Evolutionary conservation across 1,139 yeast species (phyloP), one percentile per base, ranked within the genome.

Genomic region (Pichia sp.): DNA sequence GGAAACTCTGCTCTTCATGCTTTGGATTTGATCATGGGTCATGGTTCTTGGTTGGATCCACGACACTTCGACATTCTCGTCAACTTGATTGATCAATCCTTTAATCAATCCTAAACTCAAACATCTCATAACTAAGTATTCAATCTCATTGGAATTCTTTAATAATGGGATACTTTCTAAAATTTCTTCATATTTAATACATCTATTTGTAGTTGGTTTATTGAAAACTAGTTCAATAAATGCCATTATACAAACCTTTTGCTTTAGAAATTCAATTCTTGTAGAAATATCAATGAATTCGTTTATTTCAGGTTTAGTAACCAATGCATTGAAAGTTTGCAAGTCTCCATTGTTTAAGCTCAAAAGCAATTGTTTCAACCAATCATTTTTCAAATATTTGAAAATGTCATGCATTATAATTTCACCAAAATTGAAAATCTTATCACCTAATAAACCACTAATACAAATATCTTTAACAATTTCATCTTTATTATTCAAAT

Each of bases 41-140:
- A 93, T 84, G 52, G 90, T 88, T 64, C 98, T 79, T 52, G 99
- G 98, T 72, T 93, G 98, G 57, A 91, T 84, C 98, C 99, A 93
- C 27, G 88, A 83, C 51, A 93, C 83, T 31, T 86, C 81, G 57
- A 93, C 87, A 14, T 84, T 72, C 66, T 84, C 80, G 52, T 81
- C 80, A 48, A 90, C 89, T 72, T 93, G 96, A 67, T 93, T 95
- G 62, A 93, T 93, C 51, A 80, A 76, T 11, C 99, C 99, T 69
- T 83, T 81, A 62, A 93, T 78, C 61, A 95, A 76, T 22, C 87
- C 87, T 56, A 93, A 73, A 54, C 95, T 83, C 58, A 95, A 81
- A 47, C 97, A 93, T 72, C 88, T 88, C 84, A 95, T 93, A 45
- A 93, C 85, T 64, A 93, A 75, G 62, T 84, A 87, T 71, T 95